A percentile compares a stretch with the other conserved stretches of the same genome.
Evolutionary conservation across 768 basidiomycete species (phyloP).

Genomic region (Agaricus subrufescens): DNA sequence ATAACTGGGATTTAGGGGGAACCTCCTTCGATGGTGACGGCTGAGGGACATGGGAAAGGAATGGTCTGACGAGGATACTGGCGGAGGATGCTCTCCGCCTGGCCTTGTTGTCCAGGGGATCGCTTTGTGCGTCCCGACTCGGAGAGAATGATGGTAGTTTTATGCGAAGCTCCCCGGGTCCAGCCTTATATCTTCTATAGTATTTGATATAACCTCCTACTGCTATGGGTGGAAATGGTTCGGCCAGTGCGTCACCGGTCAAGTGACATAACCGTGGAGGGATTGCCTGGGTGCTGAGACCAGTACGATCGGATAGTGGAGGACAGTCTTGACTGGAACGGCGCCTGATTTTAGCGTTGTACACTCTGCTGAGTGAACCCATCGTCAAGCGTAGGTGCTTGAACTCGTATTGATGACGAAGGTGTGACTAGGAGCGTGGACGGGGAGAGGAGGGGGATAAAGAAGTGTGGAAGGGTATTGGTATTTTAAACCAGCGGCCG

Average conservation of each 20-base stretch:
- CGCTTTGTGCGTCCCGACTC: conserved; percentile 9
- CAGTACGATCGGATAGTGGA: conserved; percentile 2
- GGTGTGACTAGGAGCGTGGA: neutral
- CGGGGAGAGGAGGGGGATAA: neutral
- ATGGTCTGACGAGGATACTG: neutral
- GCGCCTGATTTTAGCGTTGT: conserved; percentile 8
- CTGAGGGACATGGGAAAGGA: conserved; percentile 5
- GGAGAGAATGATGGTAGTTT: neutral
- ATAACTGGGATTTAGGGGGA: conserved; percentile 16
- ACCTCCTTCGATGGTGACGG: conserved; percentile 13
- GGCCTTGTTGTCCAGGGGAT: conserved; percentile 2
- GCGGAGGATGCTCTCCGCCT: conserved; percentile 2
- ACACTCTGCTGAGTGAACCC: conserved; percentile 4
- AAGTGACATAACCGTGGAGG: conserved; percentile 9
- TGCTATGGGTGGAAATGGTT: conserved; percentile 34
- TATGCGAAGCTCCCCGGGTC: neutral
- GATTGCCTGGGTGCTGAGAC: conserved; percentile 4
- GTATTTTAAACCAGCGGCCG: neutral
- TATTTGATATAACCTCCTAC: conserved; percentile 38
- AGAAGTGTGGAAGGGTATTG: neutral
- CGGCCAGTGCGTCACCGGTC: conserved; percentile 11
- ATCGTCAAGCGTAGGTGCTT: neutral
- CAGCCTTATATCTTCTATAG: conserved; percentile 21
- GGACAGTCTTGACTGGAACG: neutral
- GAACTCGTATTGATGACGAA: neutral